Conservation (phyloP, 1,284 basidiomycete species). For the Spongispora temasekensis region DNA sequence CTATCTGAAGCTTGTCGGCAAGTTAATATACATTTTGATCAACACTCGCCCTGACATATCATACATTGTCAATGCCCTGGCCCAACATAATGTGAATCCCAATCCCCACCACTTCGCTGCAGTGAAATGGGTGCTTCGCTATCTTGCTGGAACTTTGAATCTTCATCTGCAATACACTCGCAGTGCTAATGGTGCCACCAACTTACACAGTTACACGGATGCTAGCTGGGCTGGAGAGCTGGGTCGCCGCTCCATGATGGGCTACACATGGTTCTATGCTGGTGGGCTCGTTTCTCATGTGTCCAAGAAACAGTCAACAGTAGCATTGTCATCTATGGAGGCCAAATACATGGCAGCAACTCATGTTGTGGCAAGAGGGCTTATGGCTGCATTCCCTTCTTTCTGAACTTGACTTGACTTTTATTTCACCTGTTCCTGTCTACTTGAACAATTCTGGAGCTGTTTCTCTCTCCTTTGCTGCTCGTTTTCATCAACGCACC, state of each 20-base stretch:
- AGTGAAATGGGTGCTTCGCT: background rate
- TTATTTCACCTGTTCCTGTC: background rate
- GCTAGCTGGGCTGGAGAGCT: background rate
- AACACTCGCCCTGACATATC: conserved; percentile 1
- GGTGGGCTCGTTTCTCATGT: background rate
- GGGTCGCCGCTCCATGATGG: background rate
- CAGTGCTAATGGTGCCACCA: background rate
- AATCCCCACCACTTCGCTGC: background rate
- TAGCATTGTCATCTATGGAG: background rate
- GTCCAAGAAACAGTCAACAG: background rate
- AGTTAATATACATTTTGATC: background rate
- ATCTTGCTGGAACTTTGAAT: background rate
- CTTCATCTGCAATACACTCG: background rate
- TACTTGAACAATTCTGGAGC: background rate
- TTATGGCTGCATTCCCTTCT: background rate
- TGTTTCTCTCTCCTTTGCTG: background rate
- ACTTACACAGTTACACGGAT: background rate
- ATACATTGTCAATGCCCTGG: background rate
- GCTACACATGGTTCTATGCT: background rate
- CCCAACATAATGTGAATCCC: background rate
- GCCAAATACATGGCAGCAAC: conserved; percentile 34
- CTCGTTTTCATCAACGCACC: background rate
- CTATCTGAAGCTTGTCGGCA: background rate
- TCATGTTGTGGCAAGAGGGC: background rate
- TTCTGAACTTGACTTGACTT: background rate